A percentile compares a stretch with the other conserved stretches of the same genome.
These are phyloP conservation scores for Saccharomyces hybrid DNA, from an alignment of 1,139 yeast genomes.

Conservation along the genomic window DNA sequence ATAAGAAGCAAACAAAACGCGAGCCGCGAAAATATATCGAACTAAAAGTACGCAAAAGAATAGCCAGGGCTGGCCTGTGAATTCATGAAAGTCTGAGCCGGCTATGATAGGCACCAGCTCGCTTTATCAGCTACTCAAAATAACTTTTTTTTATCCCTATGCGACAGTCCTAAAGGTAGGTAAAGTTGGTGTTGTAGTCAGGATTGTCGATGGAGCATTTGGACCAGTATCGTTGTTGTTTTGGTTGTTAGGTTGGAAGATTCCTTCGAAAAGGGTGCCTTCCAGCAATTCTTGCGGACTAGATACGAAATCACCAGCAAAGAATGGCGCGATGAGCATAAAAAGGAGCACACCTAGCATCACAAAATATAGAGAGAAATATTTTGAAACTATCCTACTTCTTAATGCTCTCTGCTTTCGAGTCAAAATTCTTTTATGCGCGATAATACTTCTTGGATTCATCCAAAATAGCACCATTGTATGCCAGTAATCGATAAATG, in stretches of 20 bases:
- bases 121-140: not conserved
- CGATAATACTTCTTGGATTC: conserved; percentile 49
- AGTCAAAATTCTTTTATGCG: conserved; percentile 39
- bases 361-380: conserved; percentile 38
- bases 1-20: not conserved
- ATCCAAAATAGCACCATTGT: conserved; percentile 77
- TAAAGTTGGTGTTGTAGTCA: conserved; percentile 25
- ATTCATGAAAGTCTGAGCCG: not conserved
- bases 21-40: not conserved
- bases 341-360: conserved; percentile 35
- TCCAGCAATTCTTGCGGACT: conserved; percentile 17
- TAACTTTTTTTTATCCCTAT: conserved; percentile 3
- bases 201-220: conserved; percentile 27
- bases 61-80: conserved; percentile 1
- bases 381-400: conserved; percentile 35
- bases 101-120: not conserved
- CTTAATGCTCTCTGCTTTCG: conserved; percentile 34
- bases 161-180: conserved; percentile 25
- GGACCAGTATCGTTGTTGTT: conserved; percentile 57
- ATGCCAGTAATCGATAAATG: conserved; percentile 72
- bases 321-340: conserved; percentile 39
- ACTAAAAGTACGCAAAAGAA: not conserved
- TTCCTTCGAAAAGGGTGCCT: conserved; percentile 28
- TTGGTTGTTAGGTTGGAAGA: conserved; percentile 52
- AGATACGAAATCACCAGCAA: conserved; percentile 27